Base-by-base conservation (phyloP, 2,329 filamentous ascomycete genomes). In the Apiospora rasikravindrae region DNA sequence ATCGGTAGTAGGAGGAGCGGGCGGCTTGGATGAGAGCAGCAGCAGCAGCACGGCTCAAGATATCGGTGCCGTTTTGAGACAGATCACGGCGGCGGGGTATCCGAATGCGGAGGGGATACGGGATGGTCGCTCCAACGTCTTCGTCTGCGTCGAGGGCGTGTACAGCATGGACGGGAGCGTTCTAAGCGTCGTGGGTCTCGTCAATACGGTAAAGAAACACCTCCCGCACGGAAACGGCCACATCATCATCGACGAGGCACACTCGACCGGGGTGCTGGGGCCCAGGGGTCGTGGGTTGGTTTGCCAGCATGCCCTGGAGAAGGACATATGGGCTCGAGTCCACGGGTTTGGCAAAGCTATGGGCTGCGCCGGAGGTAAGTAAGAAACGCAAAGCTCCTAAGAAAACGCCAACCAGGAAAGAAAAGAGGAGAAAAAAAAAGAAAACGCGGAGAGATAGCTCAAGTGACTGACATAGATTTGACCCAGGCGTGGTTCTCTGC, bases 131-230 rank as follows among this genome's bases (percentile, higher is more conserved):
- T 78, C 78, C 0, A 91, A 89, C 74, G 85, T 94, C 2, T 93
- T 94, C 75, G 80, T 94, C n/a, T 89, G 89, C 0, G 85, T 94
- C 0, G 92, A 94, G 75, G 89, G 88, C 0, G 84, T 94, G 0
- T 96, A 96, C 80, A 95, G 92, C 79, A 96, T 96, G 94, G 93
- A 96, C 70, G 94, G 94, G 10, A 61, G 53, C 29, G 29, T 61
- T 10, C 22, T 61, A 6, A 47, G 16, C 3, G 7, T 0, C 93
- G 95, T 75, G 82, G 92, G 91, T 0, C 82, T 96, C 14, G 77
- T 78, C 14, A 86, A 90, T 7, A 88, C 95, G 24, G 85, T 92
- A 1, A 86, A 92, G 53, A 80, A 82, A 0, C 77, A 87, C 0
- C 81, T 94, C 0, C 89, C 91, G 0, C 73, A 73, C 0, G 86